phyloP scores from a whole-genome alignment of 371 early-diverging fungal species.

The Apophysomyces elegans region DNA sequence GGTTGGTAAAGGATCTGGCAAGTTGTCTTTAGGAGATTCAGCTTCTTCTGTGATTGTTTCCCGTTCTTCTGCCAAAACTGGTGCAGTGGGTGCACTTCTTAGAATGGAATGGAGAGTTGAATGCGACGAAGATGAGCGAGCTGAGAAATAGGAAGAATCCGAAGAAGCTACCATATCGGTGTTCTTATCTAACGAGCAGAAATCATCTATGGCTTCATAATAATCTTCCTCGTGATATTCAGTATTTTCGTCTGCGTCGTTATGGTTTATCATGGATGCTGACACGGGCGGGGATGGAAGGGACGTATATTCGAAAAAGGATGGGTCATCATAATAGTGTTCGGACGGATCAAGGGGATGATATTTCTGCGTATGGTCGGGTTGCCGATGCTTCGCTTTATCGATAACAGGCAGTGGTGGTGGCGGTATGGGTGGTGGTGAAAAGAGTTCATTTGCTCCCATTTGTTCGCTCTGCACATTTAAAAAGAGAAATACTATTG shows the following conservation, averaged over 20 bases:
- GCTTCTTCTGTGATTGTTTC: not conserved
- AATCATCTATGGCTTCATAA: slow-evolving; percentile 2
- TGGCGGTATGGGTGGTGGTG: slow-evolving; percentile 1
- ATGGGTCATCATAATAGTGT: slow-evolving; percentile 3
- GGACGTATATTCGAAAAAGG: slow-evolving; percentile 2
- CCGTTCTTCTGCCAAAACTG: not conserved
- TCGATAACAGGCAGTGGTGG: not conserved
- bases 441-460: not conserved
- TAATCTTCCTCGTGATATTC: not conserved
- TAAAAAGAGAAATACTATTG: not conserved
- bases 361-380: not conserved
- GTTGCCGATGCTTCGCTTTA: not conserved
- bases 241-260: not conserved
- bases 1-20: not conserved
- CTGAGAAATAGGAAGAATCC: slow-evolving; percentile 19
- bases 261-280: not conserved
- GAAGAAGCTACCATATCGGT: not conserved
- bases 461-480: not conserved
- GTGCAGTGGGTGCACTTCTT: not conserved
- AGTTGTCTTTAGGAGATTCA: not conserved
- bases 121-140: slow-evolving; percentile 14
- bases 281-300: slow-evolving; percentile 8
- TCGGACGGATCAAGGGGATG: not conserved
- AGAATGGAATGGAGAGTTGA: slow-evolving; percentile 12
- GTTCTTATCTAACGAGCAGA: not conserved